Base-by-base conservation (phyloP, 495 filamentous ascomycete species). In the Talaromyces liani region DNA sequence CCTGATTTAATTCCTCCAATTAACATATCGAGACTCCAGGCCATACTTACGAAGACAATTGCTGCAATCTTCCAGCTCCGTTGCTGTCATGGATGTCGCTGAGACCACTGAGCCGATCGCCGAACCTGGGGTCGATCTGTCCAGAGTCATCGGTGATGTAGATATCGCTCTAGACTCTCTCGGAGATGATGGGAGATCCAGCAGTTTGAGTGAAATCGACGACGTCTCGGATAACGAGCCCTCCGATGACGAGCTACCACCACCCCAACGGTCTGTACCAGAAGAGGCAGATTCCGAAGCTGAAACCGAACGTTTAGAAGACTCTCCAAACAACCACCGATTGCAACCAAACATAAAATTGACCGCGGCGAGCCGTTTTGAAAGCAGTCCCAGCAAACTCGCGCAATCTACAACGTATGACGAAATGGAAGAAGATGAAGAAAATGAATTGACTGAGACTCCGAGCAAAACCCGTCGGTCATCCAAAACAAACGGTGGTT, bases 291-390 rank as follows among this genome's bases (percentile, higher is more conserved):
- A 98, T 76, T 96, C 94, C n/a, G 94, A 98, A 75, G 94, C 95
- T 29, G 94, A 97, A 78, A 98, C 94, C 7, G 95, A 98, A 77
- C 86, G 95, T 59, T 82, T 98, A 68, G 93, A 95, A 67, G 86
- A 90, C 70, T 93, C 93, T n/a, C 95, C 94, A 22, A 85, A 89
- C 63, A 91, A 93, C 65, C 76, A 79, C 67, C 82, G 81, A 67
- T 71, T 74, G 33, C 80, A 82, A 65, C 80, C 80, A 67, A 83
- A 88, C 73, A 87, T 91, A 56, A 79, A 87, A 7, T 66, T 89
- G 20, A 83, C 67, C 67, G 73, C 72, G 56, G 73, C 70, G 67
- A 79, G 65, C 68, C 70, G 63, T 65, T 83, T 81, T 60, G 84
- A 85, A 58, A 83, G 80, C 56, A 89, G 85, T 67, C 86, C 87